Base-by-base conservation (phyloP, 2,329 filamentous ascomycete species). In the Escovopsis sp. region DNA sequence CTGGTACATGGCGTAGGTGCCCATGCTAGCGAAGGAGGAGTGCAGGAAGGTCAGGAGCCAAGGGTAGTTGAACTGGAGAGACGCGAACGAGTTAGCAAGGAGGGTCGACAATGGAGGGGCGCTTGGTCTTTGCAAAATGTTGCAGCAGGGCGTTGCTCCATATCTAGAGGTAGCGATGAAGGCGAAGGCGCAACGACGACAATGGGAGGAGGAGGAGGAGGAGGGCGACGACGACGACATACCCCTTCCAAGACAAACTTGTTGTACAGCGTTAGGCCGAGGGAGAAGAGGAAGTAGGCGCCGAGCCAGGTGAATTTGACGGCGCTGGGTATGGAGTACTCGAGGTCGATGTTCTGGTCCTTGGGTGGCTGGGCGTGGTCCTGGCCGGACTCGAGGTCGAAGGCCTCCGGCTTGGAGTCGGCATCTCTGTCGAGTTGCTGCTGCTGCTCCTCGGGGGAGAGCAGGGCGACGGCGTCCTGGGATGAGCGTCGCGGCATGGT, bases 21-120 rank as follows among this genome's bases (percentile, higher is more conserved):
- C 72, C n/a, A 66, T 41, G 16, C 67, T 66, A 14, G 71, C 69
- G 33, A 67, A 69, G n/a, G 63, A 59, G 11, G 72, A 62, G 46
- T 77, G 72, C 14, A 73, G 55, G 35, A 66, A 65, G 2, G 72
- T 76, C 27, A 76, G 53, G 14, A 76, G 63, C 66, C 71, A 76
- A 31, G 72, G 72, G 46, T 71, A 73, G 31, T 61, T 55, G 43
- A 75, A 73, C 65, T 74, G 39, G 25, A n/a, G 39, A 34, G 27
- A 33, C 34, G 35, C 25, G 7, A 16, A 16, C 27, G 18, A 27
- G n/a, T 16, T 14, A 27, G 27, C 16, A 14, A 27, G 14, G n/a
- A 29, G 13, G 18, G 29, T 33, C 13, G 21, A 31, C 15, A 18
- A 14, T 14, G 16, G 5, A 26, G 9, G 25, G n/a, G 8, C 5